These are phyloP conservation scores for Emergomyces pasteurianus DNA, from an alignment of 2,329 filamentous ascomycete genomes.

Conservation along the genomic window DNA sequence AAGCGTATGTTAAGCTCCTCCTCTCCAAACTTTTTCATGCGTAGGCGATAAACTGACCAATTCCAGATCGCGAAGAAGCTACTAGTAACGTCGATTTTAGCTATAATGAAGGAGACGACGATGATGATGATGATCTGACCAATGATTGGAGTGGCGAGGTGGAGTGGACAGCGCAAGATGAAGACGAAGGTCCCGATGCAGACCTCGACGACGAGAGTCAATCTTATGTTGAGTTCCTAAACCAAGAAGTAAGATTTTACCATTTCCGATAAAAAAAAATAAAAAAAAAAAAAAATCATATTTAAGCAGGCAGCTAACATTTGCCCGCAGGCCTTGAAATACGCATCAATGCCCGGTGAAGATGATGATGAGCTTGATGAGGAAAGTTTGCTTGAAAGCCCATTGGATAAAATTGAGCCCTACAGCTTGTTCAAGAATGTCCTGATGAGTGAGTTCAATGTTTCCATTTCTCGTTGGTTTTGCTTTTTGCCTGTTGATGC, in stretches of 20 bases:
- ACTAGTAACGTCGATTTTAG: slow-evolving; percentile 76
- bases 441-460: slow-evolving; percentile 57
- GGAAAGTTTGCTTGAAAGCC: slow-evolving; percentile 82
- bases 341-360: slow-evolving; percentile 59
- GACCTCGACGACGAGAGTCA: slow-evolving; percentile 82
- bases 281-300: too few species aligned
- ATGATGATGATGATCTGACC: slow-evolving; percentile 67
- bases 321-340: slow-evolving; percentile 59
- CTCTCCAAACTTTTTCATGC: neutral
- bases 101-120: slow-evolving; percentile 68
- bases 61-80: slow-evolving; percentile 72
- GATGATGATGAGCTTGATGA: slow-evolving; percentile 89
- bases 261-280: neutral
- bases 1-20: slow-evolving; percentile 51
- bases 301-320: slow-evolving; percentile 8
- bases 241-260: slow-evolving; percentile 57
- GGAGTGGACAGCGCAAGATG: slow-evolving; percentile 53
- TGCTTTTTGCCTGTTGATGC: neutral
- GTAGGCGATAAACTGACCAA: neutral
- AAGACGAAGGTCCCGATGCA: slow-evolving; percentile 47
- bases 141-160: slow-evolving; percentile 72
- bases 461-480: neutral
- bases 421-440: slow-evolving; percentile 79
- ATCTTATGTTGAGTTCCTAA: slow-evolving; percentile 90
- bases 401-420: slow-evolving; percentile 87